Conservation (phyloP, 1,139 yeast species). For the Protomyces macrosporus region DNA sequence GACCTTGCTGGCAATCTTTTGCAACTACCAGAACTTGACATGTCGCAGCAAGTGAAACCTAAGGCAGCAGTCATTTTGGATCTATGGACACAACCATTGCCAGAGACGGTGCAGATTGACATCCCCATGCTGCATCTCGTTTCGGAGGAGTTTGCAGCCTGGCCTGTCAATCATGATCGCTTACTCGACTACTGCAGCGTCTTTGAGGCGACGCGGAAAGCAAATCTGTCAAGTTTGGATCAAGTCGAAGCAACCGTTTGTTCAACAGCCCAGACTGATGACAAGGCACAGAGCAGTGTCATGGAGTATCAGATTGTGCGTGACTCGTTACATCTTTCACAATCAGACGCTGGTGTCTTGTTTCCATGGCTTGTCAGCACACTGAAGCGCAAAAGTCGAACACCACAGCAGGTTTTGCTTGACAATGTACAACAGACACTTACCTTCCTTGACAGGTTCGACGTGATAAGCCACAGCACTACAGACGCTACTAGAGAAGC, state of each 20-base stretch:
- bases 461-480: neutral
- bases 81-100: constrained; percentile 9
- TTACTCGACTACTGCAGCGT: neutral
- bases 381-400: neutral
- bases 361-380: neutral
- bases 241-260: neutral
- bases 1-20: neutral
- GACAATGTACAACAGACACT: neutral
- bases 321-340: constrained; percentile 9
- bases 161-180: constrained; percentile 6
- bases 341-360: constrained; percentile 1
- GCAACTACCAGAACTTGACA: neutral
- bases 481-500: too few relatives aligned
- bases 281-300: neutral
- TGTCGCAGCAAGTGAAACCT: neutral
- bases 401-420: neutral
- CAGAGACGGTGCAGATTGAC: neutral
- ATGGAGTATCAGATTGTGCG: neutral
- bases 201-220: neutral
- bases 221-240: neutral
- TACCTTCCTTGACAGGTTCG: neutral
- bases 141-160: neutral
- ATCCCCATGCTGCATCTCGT: neutral
- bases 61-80: neutral
- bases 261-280: neutral